Evolutionary conservation across 192 early-diverging fungal genomes (phyloP).

Genomic region (Gonapodya sp.): DNA sequence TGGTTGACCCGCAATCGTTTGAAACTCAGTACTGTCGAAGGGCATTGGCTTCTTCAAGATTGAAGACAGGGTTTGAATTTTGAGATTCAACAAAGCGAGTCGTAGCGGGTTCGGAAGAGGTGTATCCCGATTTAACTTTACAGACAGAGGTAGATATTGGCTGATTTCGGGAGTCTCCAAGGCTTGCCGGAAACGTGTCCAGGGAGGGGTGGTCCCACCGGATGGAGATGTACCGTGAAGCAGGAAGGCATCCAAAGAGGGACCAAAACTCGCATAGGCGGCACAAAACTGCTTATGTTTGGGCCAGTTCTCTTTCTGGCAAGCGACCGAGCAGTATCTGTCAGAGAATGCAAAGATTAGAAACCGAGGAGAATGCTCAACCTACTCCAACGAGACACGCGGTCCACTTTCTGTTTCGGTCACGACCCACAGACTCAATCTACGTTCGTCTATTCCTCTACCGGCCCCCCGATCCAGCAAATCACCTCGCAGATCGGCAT

Average conservation of each 20-base stretch:
- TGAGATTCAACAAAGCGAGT: not conserved
- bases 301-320: slow-evolving; percentile 7
- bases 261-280: not conserved
- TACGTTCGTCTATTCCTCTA: not conserved
- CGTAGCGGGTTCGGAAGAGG: not conserved
- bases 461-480: not conserved
- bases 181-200: not conserved
- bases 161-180: not conserved
- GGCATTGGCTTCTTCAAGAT: not conserved
- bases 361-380: not conserved
- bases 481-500: not conserved
- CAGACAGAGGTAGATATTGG: not conserved
- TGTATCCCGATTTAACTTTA: not conserved
- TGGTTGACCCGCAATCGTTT: not conserved
- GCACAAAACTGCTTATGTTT: slow-evolving; percentile 2
- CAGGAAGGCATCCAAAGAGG: not conserved
- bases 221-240: not conserved
- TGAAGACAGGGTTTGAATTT: not conserved
- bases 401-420: no score
- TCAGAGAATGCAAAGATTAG: no score
- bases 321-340: not conserved
- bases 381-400: no score
- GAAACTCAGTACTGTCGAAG: not conserved
- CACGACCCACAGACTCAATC: no score
- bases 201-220: not conserved